Evolutionary conservation across 306 rosid genomes (phyloP).

Genomic region (Begonia peltatifolia): DNA sequence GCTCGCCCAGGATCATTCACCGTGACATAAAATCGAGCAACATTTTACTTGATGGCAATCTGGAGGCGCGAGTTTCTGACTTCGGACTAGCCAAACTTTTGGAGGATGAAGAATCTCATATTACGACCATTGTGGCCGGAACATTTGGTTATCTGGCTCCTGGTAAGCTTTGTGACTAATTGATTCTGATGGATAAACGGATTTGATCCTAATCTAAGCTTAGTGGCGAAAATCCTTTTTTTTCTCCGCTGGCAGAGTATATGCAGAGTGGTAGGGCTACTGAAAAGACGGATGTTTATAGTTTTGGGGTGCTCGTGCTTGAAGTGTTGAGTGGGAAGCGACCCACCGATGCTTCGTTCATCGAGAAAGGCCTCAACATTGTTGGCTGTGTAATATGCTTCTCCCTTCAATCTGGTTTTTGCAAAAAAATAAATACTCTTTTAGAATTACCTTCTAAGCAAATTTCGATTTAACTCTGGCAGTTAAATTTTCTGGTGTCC

Average conservation of each 20-base stretch:
- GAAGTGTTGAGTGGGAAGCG: slow-evolving; percentile 95
- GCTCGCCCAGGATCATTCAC: slow-evolving; percentile 93
- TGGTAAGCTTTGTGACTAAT: slow-evolving; percentile 28
- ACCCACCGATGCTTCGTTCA: slow-evolving; percentile 89
- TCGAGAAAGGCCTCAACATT: slow-evolving; percentile 91
- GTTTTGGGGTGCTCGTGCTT: slow-evolving; percentile 89
- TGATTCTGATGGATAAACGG: too few relatives aligned
- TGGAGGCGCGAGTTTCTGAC: slow-evolving; percentile 96
- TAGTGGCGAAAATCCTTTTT: not conserved
- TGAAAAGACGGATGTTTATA: slow-evolving; percentile 87
- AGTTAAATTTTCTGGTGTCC: slow-evolving; percentile 79
- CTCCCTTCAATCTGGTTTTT: slow-evolving; percentile 4
- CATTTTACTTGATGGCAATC: slow-evolving; percentile 83
- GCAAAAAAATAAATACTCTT: not conserved
- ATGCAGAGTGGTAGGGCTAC: slow-evolving; percentile 99
- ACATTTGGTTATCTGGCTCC: slow-evolving; percentile 99
- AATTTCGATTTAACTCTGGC: slow-evolving; percentile 21
- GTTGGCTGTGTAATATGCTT: slow-evolving; percentile 85
- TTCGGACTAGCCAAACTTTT: slow-evolving; percentile 96
- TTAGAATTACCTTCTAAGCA: not conserved
- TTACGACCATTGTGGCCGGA: slow-evolving; percentile 96
- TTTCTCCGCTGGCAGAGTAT: slow-evolving; percentile 50
- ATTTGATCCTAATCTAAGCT: too few relatives aligned
- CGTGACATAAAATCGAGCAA: slow-evolving; percentile 97
- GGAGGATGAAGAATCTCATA: slow-evolving; percentile 95